Base-by-base conservation (phyloP, 768 basidiomycete species). In the Sporobolomyces roseus region DNA sequence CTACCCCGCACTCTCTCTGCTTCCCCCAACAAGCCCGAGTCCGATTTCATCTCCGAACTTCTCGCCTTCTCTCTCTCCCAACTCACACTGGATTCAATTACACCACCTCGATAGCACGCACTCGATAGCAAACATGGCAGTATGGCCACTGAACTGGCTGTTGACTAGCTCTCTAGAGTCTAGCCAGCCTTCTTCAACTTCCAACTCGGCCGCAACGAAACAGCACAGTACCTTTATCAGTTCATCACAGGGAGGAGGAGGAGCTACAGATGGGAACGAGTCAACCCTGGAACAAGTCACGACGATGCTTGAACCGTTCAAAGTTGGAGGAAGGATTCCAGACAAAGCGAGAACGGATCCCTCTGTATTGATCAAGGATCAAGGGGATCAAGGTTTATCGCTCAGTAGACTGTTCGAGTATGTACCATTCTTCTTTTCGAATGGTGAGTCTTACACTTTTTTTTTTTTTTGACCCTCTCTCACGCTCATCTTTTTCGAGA, bases 361-460 rank as follows among this genome's bases (percentile, higher is more conserved):
- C 10, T 27, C 23, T 1, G 59, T 65, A 9, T 25, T 10, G 46
- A 65, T 66, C 19, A 50, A 48, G 30, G 63, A 68, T 45, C 35
- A 29, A 14, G 9, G 30, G 6, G 62, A 35, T 1, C 33, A 50
- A 35, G 59, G 66, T 4, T 43, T 73, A 36, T 69, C 66, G 1
- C 46, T 74, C 19, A 5, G 64, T 16, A 52, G 66, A 49, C 30
- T 60, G 10, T 75, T 69, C 66, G 50, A 74, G 30, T 75, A 73
- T 35, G 36, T 77, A 1, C 74, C 74, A 9, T 77, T 77, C 59
- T 33, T 75, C 30, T 72, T 68, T 0, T 45, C 51, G 12, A 74
- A 76, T 50, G 71, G 75, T 74, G 56, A 66, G 75, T 45, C 14
- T 1, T 12, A 1, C 32, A 33, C 25, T 7, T 17, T 23, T 8